Evolutionary conservation across 768 basidiomycete species (phyloP), one percentile per base, ranked within the genome.

Genomic region (Termitomyces sp.): DNA sequence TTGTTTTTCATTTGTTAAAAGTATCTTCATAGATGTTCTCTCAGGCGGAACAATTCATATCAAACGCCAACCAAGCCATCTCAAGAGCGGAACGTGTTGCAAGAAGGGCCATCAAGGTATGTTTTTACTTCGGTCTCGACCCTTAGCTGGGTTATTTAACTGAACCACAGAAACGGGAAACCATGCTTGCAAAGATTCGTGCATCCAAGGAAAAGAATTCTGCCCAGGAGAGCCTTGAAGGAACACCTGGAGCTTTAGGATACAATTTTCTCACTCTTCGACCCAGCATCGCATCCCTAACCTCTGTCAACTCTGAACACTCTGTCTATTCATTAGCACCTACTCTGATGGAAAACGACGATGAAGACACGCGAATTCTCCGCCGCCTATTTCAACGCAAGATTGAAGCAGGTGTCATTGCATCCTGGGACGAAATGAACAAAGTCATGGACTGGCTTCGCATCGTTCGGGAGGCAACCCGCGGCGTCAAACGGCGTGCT

Each of bases 361-460:
- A 88, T 59, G 84, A 89, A 52, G 90, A 91, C 62, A 81, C 78
- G 11, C 81, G 82, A 40, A 77, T 80, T 32, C 75, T 89, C 40
- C 86, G 87, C 14, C 79, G 87, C 17, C 70, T 92, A n/a, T 67
- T 91, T 25, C 71, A 85, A 45, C 81, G 86, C 50, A 90, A 89
- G 73, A 81, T 91, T 57, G 83, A 86, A 43, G 80, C 83, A 60
- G 74, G 81, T 50, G 65, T 83, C 56, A 76, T 76, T 15, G 83
- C 83, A 6, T 84, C 85, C 2, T 81, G 82, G 66, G 86, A 86
- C 47, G 86, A 89, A 67, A 76, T 89, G 47, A 87, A 90, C 61
- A 82, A 80, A 63, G 79, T 79, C 38, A 76, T 75, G 25, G 73
- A 72, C 1, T 90, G 89, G 88, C 71, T 89, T 20, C 77, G 80